Percentiles rank a stretch among this genome's conserved stretches.
phyloP scores from a whole-genome alignment of 1,284 basidiomycete species.

The Calocybe gambosa region DNA sequence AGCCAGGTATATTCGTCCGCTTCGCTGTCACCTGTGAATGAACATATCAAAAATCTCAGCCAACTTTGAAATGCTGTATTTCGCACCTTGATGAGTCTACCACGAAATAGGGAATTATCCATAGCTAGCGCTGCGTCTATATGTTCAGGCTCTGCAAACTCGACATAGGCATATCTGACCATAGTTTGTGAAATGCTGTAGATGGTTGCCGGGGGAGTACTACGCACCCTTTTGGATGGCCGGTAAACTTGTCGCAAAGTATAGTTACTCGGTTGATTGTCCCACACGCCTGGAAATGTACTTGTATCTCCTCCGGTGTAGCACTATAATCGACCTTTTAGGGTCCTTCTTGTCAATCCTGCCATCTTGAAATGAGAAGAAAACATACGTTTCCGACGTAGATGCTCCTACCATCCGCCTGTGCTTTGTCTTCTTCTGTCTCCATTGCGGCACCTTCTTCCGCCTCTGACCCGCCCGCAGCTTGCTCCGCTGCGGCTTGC shows the following conservation, averaged over 20 bases:
- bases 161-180: conserved; percentile 92
- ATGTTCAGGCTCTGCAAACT: conserved; percentile 93
- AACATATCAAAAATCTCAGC: neutral
- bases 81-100: conserved; percentile 83
- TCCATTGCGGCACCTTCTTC: conserved; percentile 51
- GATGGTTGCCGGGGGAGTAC: neutral
- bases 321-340: conserved; percentile 93
- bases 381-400: conserved; percentile 93
- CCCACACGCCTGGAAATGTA: conserved; percentile 95
- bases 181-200: neutral
- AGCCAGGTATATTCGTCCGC: conserved; percentile 89
- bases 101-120: conserved; percentile 93
- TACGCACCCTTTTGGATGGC: conserved; percentile 95
- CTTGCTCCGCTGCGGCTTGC: conserved; percentile 80
- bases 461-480: conserved; percentile 33
- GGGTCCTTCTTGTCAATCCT: conserved; percentile 4
- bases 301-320: conserved; percentile 98
- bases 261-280: conserved; percentile 99
- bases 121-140: conserved; percentile 92
- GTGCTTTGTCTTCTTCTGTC: conserved; percentile 70
- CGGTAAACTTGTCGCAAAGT: conserved; percentile 99
- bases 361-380: conserved; percentile 7
- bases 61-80: neutral
- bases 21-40: conserved; percentile 76
- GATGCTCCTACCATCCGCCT: conserved; percentile 84